These are phyloP conservation scores for Lentinula boryana DNA, from an alignment of 768 basidiomycete genomes.

Conservation along the genomic window DNA sequence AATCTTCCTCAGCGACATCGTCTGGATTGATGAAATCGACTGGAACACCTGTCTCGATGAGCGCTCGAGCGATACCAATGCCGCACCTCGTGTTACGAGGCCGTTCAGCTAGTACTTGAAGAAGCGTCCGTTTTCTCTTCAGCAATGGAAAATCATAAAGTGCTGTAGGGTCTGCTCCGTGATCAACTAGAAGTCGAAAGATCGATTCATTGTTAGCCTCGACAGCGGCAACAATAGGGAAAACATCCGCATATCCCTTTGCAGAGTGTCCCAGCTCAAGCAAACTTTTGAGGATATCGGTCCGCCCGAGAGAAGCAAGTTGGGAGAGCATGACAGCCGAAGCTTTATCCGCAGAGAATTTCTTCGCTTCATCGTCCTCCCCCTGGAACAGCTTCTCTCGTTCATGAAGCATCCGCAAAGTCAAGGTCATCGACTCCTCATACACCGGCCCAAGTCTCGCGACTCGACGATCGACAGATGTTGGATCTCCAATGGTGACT, in stretches of 20 bases:
- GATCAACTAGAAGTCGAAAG: slow-evolving; percentile 6
- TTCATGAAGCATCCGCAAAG: slow-evolving; percentile 7
- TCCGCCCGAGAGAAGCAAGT: background rate
- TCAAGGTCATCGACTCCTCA: background rate
- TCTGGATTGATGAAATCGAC: slow-evolving; percentile 1
- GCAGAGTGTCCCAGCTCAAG: slow-evolving; percentile 7
- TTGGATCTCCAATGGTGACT: slow-evolving; percentile 4
- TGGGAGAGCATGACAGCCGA: background rate
- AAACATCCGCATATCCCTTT: background rate
- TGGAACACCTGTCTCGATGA: slow-evolving; percentile 5
- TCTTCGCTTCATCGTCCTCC: background rate
- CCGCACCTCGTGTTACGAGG: background rate
- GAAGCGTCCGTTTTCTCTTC: background rate
- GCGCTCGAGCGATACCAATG: background rate
- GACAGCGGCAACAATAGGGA: slow-evolving; percentile 8
- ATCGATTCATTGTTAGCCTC: slow-evolving; percentile 4
- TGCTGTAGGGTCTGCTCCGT: slow-evolving; percentile 2
- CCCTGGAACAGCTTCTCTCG: background rate
- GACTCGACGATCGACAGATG: slow-evolving; percentile 8
- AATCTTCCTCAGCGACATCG: background rate
- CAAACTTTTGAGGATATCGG: slow-evolving; percentile 4
- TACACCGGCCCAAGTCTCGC: slow-evolving; percentile 4
- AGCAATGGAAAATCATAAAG: background rate
- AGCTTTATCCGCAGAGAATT: background rate
- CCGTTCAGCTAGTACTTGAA: background rate